Evolutionary conservation across 1,284 basidiomycete genomes (phyloP).

Genomic region (Trametes hirsuta): DNA sequence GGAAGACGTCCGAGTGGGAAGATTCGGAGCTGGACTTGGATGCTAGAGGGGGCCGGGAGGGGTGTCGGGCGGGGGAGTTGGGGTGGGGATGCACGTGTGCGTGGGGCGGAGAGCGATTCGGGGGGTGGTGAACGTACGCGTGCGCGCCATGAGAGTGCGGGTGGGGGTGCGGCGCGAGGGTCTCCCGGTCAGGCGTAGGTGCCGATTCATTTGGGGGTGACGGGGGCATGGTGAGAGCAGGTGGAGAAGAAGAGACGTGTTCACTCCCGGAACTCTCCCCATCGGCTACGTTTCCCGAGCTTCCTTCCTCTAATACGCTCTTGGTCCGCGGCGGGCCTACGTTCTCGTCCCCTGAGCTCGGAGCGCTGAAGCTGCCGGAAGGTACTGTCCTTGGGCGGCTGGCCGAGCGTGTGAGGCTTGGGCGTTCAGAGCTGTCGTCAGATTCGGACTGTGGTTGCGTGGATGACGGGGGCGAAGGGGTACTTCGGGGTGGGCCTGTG

Average conservation of each 20-base stretch:
- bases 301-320: background rate
- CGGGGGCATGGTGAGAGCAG: background rate
- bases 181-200: background rate
- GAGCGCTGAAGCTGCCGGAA: background rate
- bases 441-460: conserved; percentile 1
- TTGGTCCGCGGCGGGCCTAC: background rate
- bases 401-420: conserved; percentile 6
- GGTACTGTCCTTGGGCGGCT: background rate
- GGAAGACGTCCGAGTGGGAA: background rate
- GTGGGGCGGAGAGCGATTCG: background rate
- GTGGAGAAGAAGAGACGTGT: background rate
- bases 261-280: conserved; percentile 14
- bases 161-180: background rate
- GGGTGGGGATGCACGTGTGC: background rate
- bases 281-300: conserved; percentile 18
- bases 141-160: background rate
- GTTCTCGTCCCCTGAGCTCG: conserved; percentile 5
- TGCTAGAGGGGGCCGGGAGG: background rate
- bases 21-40: conserved; percentile 4
- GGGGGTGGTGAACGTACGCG: background rate
- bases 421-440: conserved; percentile 5
- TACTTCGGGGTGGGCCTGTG: conserved; percentile 9
- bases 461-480: background rate
- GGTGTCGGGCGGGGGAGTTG: background rate
- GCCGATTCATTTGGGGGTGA: background rate